These are phyloP conservation scores for Betula pendula DNA, from an alignment of 306 rosid species.

Conservation along the genomic window DNA sequence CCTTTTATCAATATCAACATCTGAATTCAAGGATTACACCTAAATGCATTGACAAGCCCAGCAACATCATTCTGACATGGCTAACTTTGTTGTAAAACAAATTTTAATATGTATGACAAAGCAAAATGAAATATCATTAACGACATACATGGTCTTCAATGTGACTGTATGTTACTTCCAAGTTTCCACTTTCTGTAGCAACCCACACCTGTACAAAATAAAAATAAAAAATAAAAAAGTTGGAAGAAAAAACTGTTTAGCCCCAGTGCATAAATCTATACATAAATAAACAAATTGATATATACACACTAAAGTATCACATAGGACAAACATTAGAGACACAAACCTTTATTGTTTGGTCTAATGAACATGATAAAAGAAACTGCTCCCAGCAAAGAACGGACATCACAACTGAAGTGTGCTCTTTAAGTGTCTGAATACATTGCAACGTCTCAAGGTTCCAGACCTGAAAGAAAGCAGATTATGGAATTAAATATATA, in stretches of 20 bases:
- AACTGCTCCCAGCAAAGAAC: constrained; percentile 98
- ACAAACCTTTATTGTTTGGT: constrained; percentile 80
- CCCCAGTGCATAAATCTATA: neutral
- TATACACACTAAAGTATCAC: neutral
- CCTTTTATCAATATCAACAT: neutral
- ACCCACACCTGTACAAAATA: constrained; percentile 70
- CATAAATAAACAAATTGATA: neutral
- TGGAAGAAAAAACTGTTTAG: neutral
- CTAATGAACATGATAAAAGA: constrained; percentile 84
- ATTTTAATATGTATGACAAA: neutral
- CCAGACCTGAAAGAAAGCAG: constrained; percentile 72
- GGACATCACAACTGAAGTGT: constrained; percentile 93
- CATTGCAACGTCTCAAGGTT: constrained; percentile 89
- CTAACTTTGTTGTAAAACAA: neutral
- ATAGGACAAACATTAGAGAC: constrained; percentile 16
- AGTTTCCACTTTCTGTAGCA: constrained; percentile 83
- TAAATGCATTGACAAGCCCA: neutral
- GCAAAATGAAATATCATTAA: constrained; percentile 13
- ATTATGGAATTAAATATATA: constrained; percentile 8
- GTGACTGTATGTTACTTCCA: constrained; percentile 90
- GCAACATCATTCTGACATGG: neutral
- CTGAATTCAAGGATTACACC: neutral
- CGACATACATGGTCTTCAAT: constrained; percentile 75
- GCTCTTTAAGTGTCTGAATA: constrained; percentile 82
- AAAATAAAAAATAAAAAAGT: neutral